These are phyloP conservation scores for Pythium guiyangense DNA, from an alignment of 352 stramenopile species.

Conservation along the genomic window DNA sequence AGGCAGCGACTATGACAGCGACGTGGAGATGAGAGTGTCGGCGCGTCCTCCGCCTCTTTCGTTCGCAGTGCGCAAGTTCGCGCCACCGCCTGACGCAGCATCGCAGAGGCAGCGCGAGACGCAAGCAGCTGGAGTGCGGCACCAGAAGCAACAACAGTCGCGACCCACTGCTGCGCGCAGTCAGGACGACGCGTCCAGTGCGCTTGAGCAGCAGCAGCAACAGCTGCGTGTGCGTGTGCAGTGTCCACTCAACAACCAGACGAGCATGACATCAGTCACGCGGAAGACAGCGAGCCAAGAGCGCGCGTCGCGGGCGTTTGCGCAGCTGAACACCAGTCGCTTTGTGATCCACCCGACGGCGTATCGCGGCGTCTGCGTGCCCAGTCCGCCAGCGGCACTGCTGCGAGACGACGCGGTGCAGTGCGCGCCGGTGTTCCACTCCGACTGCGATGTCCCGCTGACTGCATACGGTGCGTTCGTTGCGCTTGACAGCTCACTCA, in stretches of 20 bases:
- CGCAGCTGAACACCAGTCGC: not conserved
- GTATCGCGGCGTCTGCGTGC: slow-evolving; percentile 2
- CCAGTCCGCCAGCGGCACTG: not conserved
- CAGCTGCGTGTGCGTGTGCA: not conserved
- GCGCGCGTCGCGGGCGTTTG: not conserved
- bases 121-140: too few species aligned
- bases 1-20: too few species aligned
- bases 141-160: too few species aligned
- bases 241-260: too few species aligned
- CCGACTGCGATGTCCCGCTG: too few species aligned
- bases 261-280: too few species aligned
- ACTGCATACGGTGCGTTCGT: slow-evolving; percentile 28
- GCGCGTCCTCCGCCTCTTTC: not conserved
- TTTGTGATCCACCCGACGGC: slow-evolving; percentile 5
- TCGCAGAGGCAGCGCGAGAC: too few species aligned
- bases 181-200: too few species aligned
- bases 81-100: not conserved
- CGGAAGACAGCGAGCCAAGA: not conserved
- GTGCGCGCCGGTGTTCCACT: slow-evolving; percentile 13
- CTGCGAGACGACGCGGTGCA: not conserved
- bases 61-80: not conserved
- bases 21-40: not conserved
- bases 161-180: too few species aligned
- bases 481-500: slow-evolving; percentile 6
- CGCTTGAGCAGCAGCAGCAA: too few species aligned